These are phyloP conservation scores for Pyricularia sp. DNA, from an alignment of 2,329 filamentous ascomycete genomes.

Conservation along the genomic window DNA sequence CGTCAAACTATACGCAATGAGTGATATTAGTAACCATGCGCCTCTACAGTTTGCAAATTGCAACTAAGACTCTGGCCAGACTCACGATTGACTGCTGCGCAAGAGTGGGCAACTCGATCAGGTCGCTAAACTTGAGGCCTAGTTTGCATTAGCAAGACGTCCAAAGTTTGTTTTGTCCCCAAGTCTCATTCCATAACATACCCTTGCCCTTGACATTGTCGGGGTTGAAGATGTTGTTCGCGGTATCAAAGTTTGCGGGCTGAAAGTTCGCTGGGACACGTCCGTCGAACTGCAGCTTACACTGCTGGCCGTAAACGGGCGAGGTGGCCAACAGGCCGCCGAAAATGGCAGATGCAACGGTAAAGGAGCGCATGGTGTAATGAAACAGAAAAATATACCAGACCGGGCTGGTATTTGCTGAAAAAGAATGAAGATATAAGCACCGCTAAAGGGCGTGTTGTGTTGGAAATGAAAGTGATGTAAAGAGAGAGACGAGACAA, in stretches of 20 bases:
- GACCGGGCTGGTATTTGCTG: neutral
- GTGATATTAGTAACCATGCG: neutral
- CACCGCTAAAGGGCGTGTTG: neutral
- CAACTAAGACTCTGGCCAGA: neutral
- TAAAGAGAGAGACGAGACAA: neutral
- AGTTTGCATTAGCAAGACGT: neutral
- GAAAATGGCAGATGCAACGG: neutral
- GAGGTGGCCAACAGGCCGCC: constrained; percentile 8
- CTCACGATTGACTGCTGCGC: constrained; percentile 26
- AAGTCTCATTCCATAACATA: constrained; percentile 8
- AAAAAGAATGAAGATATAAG: neutral
- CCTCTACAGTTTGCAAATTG: neutral
- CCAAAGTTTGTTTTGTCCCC: no score
- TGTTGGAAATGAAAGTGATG: neutral
- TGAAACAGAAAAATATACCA: neutral
- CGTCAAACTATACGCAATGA: constrained; percentile 29
- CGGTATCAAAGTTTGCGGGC: constrained; percentile 28
- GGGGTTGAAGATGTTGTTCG: constrained; percentile 36
- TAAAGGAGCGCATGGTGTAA: constrained; percentile 2
- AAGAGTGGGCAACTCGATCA: constrained; percentile 36
- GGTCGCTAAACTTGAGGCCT: constrained; percentile 39
- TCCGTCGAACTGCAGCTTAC: constrained; percentile 34
- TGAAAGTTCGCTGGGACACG: constrained; percentile 29
- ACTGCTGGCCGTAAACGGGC: constrained; percentile 19
- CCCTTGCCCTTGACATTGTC: constrained; percentile 41